Conservation (phyloP, 2,329 filamentous ascomycete species). For the Fusarium tricinctum region DNA sequence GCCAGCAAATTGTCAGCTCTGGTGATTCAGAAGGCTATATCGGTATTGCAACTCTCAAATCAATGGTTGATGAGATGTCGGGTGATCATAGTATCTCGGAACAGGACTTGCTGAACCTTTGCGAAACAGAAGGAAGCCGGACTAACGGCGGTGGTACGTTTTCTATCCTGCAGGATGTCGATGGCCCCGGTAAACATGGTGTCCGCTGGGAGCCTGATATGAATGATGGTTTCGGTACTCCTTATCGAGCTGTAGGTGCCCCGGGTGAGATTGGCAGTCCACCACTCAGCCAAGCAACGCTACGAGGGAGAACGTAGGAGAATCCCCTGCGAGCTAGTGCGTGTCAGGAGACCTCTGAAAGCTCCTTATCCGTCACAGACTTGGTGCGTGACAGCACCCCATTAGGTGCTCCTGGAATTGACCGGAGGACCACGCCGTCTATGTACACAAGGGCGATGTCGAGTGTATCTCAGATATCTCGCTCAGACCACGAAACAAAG, state of each 20-base stretch:
- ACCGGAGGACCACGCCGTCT: conserved; percentile 19
- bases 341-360: conserved; percentile 19
- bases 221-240: conserved; percentile 57
- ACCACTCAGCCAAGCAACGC: conserved; percentile 60
- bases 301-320: conserved; percentile 55
- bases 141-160: conserved; percentile 94
- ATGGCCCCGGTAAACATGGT: conserved; percentile 54
- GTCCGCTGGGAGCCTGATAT: conserved; percentile 71
- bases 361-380: conserved; percentile 23
- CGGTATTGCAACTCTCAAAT: conserved; percentile 75
- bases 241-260: conserved; percentile 64
- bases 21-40: conserved; percentile 74
- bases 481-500: neutral
- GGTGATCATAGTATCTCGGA: conserved; percentile 58
- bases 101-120: conserved; percentile 83
- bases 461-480: conserved; percentile 6
- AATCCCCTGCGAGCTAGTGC: conserved; percentile 25
- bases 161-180: conserved; percentile 70
- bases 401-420: conserved; percentile 14
- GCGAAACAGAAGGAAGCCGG: conserved; percentile 88
- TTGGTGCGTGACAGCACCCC: conserved; percentile 35
- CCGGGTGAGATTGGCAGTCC: conserved; percentile 81
- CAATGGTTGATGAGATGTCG: conserved; percentile 71
- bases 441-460: conserved; percentile 11
- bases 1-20: conserved; percentile 69